These are phyloP conservation scores for Pouteria glomerata DNA, from an alignment of 148 eudicot species.

Conservation along the genomic window DNA sequence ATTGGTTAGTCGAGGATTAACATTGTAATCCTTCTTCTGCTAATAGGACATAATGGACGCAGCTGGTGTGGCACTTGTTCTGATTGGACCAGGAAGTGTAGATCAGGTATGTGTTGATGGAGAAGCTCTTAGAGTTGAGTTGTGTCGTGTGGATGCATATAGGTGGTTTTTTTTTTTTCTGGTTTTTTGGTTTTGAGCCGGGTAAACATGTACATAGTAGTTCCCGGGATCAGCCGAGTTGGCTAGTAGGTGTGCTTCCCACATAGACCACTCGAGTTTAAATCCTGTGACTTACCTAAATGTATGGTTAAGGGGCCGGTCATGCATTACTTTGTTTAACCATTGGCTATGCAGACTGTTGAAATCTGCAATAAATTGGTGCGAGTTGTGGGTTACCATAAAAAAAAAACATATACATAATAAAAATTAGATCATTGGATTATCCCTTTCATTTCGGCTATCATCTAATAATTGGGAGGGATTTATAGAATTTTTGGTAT, in stretches of 20 bases:
- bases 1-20: not conserved
- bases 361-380: too few relatives aligned
- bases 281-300: too few relatives aligned
- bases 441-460: not conserved
- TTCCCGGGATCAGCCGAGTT: too few relatives aligned
- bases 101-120: constrained; percentile 61
- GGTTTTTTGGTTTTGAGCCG: not conserved
- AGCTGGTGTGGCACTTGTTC: constrained; percentile 79
- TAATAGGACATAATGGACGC: constrained; percentile 80
- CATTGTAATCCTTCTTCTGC: constrained; percentile 5
- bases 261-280: too few relatives aligned
- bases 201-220: not conserved
- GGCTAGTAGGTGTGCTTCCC: too few relatives aligned
- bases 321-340: too few relatives aligned
- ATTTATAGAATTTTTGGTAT: not conserved
- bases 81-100: constrained; percentile 90
- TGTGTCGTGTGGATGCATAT: not conserved
- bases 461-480: not conserved
- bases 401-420: too few relatives aligned
- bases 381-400: too few relatives aligned
- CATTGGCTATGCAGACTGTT: too few relatives aligned
- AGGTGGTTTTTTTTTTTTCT: too few relatives aligned
- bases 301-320: too few relatives aligned
- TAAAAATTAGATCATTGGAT: not conserved
- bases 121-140: constrained; percentile 5